Evolutionary conservation across 23 red algal genomes (phyloP).

Genomic region (Gracilaria gracilis): DNA sequence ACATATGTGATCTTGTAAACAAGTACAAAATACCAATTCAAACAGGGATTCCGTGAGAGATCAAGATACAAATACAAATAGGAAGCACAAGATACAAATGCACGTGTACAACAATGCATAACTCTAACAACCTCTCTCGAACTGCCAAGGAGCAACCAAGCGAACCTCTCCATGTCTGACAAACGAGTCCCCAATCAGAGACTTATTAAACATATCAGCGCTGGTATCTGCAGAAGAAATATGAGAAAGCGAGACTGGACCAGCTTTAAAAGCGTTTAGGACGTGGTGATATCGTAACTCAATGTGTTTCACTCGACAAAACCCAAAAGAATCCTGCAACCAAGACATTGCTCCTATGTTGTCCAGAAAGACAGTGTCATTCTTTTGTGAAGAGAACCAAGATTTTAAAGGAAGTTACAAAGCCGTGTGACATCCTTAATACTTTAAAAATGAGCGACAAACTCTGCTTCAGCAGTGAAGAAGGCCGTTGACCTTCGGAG

Average conservation of each 20-base stretch:
- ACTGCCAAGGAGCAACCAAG: not conserved
- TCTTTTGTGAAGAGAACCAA: not conserved
- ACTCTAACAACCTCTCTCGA: not conserved
- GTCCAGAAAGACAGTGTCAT: no score
- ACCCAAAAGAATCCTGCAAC: not conserved
- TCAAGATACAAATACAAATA: no score
- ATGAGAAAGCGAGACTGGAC: not conserved
- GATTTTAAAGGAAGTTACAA: not conserved
- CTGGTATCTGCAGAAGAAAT: not conserved
- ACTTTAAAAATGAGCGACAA: constrained; percentile 7
- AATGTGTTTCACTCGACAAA: not conserved
- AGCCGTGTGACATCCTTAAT: not conserved
- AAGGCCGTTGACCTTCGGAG: not conserved
- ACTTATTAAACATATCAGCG: not conserved
- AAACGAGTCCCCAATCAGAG: not conserved
- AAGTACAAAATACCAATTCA: no score
- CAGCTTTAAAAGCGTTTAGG: not conserved
- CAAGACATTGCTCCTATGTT: no score
- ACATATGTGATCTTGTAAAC: no score
- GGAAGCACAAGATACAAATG: no score
- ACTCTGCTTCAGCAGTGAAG: constrained; percentile 5
- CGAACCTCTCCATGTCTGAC: not conserved
- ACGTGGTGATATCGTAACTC: not conserved
- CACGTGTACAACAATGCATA: no score
- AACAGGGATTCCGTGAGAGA: no score